Base-by-base conservation (phyloP, 768 basidiomycete species). In the Holtermanniella nyarrowii region DNA sequence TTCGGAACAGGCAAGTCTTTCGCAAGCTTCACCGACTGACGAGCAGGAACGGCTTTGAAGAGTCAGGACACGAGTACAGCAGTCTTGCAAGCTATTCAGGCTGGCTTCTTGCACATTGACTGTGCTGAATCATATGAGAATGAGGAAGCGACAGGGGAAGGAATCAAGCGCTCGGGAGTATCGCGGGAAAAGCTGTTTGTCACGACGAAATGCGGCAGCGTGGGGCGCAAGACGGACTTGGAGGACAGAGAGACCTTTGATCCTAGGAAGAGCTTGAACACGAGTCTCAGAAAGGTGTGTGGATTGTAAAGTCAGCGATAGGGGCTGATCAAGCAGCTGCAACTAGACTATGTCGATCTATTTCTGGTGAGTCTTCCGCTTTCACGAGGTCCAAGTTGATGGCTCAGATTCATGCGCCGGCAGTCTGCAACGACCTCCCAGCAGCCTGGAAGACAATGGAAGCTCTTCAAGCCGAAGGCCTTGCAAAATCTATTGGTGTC, bases 171-270 rank as follows among this genome's bases (percentile, higher is more conserved):
- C 39, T 58, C 55, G 26, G 60, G 56, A 1, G 24, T 59, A 1
- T 11, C 53, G 11, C 46, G 66, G 22, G 31, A 51, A 3, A 53
- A 66, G 13, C 40, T 66, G 12, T 69, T 40, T 42, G 53, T 69
- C 37, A 69, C 67, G 1, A 64, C 62, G 41, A 66, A 66, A 47
- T 65, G 58, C 54, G 54, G 48, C 41, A 61, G 61, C 13, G 48
- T 57, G 31, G 10, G 31, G 10, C 31, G 16, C 10, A 16, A 16
- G 10, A 7, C 31, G 31, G 31, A 37, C 40, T 43, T 52, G 4
- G 46, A 42, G 16, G 41, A 54, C 12, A 46, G 55, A 7, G 46
- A 44, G 7, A 48, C 52, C 13, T 53, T 46, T 20, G 61, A 65
- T 42, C 47, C 52, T 7, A 41, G 60, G n/a, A 48, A 20, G 16